Evolutionary conservation across 306 rosid species (phyloP).

Genomic region (Sechiopsis laciniata): DNA sequence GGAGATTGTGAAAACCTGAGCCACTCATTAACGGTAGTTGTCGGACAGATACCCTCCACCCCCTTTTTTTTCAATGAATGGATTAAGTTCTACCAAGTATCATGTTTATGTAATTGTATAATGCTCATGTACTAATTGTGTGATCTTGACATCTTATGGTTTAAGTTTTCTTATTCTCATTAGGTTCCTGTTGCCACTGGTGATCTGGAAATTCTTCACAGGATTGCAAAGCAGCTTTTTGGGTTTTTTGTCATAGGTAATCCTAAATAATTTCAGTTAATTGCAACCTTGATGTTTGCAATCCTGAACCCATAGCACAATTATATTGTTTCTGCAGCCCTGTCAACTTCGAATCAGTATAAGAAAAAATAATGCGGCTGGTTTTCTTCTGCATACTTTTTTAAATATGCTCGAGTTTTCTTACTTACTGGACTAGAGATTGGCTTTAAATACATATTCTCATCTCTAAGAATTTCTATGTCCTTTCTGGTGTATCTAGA

Average conservation of each 20-base stretch:
- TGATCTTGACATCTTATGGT: neutral
- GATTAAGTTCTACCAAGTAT: slow-evolving; percentile 8
- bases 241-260: slow-evolving; percentile 70
- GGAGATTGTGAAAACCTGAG: slow-evolving; percentile 96
- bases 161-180: slow-evolving; percentile 15
- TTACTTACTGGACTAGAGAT: neutral
- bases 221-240: slow-evolving; percentile 66
- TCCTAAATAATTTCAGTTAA: slow-evolving; percentile 15
- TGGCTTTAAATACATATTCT: neutral
- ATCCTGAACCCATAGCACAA: neutral
- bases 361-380: neutral
- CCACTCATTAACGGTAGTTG: slow-evolving; percentile 70
- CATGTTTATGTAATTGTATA: neutral
- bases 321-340: neutral
- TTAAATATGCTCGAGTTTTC: neutral
- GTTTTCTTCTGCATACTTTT: neutral
- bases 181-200: slow-evolving; percentile 89
- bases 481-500: slow-evolving; percentile 39
- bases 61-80: neutral
- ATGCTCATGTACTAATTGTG: neutral
- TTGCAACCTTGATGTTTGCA: neutral
- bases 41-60: neutral
- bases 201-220: slow-evolving; percentile 71
- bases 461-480: slow-evolving; percentile 18
- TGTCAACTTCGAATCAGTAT: neutral